Evolutionary conservation across 2,329 filamentous ascomycete species (phyloP).

Genomic region (Trichoderma sp.): DNA sequence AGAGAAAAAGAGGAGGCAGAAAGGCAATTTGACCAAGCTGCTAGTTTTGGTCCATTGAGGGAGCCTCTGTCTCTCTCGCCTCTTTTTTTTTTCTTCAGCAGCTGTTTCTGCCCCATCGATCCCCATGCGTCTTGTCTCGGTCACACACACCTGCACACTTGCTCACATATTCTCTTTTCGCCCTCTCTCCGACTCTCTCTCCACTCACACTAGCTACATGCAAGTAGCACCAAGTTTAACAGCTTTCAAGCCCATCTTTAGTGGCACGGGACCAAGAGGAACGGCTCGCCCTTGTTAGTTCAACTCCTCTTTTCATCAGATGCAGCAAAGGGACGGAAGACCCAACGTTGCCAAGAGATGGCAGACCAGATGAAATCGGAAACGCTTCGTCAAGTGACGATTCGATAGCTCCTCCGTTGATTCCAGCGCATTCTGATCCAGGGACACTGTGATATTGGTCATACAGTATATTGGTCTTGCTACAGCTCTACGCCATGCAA

Average conservation of each 20-base stretch:
- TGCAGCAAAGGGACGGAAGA: background rate
- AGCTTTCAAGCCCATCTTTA: background rate
- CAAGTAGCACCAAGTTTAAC: background rate
- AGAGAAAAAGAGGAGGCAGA: background rate
- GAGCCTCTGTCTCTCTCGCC: background rate
- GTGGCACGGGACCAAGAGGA: conserved; percentile 17
- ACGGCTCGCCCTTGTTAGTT: conserved; percentile 21
- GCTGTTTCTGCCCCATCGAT: background rate
- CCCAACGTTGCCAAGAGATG: background rate
- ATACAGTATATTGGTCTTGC: background rate
- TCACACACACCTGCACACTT: background rate
- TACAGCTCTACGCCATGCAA: background rate
- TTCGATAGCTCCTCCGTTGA: background rate
- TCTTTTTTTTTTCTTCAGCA: conserved; percentile 9
- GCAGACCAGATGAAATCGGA: background rate
- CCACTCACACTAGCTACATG: background rate
- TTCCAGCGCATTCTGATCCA: background rate
- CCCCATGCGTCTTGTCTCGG: background rate
- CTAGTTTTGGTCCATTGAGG: background rate
- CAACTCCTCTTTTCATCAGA: background rate
- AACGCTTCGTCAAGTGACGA: background rate
- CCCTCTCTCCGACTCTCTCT: background rate
- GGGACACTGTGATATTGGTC: background rate
- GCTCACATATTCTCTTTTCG: background rate
- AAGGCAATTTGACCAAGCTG: background rate